Evolutionary conservation across 2,329 filamentous ascomycete genomes (phyloP).

Genomic region (Plenodomus tracheiphilus): DNA sequence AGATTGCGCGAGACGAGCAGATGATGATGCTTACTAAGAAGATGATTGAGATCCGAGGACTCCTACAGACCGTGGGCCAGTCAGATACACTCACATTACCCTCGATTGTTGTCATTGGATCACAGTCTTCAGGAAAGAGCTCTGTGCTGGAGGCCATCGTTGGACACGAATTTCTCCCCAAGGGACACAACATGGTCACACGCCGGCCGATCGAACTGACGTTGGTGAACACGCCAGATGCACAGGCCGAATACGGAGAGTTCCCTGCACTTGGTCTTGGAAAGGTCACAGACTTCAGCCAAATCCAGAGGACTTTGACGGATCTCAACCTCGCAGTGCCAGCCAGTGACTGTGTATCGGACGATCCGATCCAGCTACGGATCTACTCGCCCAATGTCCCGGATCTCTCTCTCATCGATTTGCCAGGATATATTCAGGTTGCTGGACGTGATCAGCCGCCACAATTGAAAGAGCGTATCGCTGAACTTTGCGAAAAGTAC

Average conservation of each 20-base stretch:
- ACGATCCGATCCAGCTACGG: slow-evolving; percentile 93
- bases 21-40: slow-evolving; percentile 99
- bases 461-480: slow-evolving; percentile 92
- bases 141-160: slow-evolving; percentile 97
- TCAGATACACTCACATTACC: slow-evolving; percentile 85
- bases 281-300: slow-evolving; percentile 87
- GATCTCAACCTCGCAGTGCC: slow-evolving; percentile 94
- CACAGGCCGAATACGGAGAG: slow-evolving; percentile 88
- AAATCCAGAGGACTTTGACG: slow-evolving; percentile 90
- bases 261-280: slow-evolving; percentile 90
- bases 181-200: slow-evolving; percentile 99
- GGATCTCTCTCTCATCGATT: slow-evolving; percentile 91
- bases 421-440: slow-evolving; percentile 97
- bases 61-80: slow-evolving; percentile 89
- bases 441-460: slow-evolving; percentile 86
- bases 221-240: slow-evolving; percentile 89
- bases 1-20: slow-evolving; percentile 84
- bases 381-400: slow-evolving; percentile 96
- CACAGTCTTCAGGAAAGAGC: slow-evolving; percentile 97
- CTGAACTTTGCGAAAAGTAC: slow-evolving; percentile 96
- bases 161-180: slow-evolving; percentile 95
- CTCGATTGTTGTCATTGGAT: slow-evolving; percentile 98
- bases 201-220: slow-evolving; percentile 94
- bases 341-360: slow-evolving; percentile 86
- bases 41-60: slow-evolving; percentile 97